Percentiles rank a stretch among this genome's conserved stretches.
phyloP scores from a whole-genome alignment of 1,139 yeast genomes.

The Pichia sp. region DNA sequence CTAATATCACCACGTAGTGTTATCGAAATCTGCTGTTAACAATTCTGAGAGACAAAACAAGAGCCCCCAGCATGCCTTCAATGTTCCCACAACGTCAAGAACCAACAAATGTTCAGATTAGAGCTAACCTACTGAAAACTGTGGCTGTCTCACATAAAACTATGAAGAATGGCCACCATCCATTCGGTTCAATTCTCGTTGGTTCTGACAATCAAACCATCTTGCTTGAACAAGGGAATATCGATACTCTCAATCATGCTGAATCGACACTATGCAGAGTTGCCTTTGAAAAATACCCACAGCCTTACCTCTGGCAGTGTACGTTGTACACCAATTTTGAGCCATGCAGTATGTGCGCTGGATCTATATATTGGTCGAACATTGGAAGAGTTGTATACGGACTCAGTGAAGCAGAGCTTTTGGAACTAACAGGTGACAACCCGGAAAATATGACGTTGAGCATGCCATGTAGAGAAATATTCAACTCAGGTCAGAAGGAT shows the following conservation, averaged over 20 bases:
- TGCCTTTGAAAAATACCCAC: constrained; percentile 18
- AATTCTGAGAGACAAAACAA: too few relatives aligned
- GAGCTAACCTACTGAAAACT: constrained; percentile 12
- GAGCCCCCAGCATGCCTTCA: too few relatives aligned
- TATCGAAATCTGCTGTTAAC: too few relatives aligned
- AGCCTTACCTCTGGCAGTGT: constrained; percentile 22
- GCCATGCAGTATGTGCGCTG: constrained; percentile 26
- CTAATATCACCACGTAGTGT: too few relatives aligned
- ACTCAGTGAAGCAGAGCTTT: constrained; percentile 14
- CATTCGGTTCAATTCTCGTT: constrained; percentile 24
- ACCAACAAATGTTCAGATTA: constrained; percentile 11
- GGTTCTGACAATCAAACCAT: constrained; percentile 21
- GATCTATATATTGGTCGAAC: constrained; percentile 24
- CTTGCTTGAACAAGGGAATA: constrained; percentile 21
- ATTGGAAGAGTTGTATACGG: constrained; percentile 24
- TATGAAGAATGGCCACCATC: constrained; percentile 21
- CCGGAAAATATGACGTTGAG: constrained; percentile 23
- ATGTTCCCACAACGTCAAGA: constrained; percentile 15
- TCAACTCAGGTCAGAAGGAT: constrained; percentile 21
- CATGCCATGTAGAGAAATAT: constrained; percentile 17
- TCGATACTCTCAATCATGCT: constrained; percentile 25
- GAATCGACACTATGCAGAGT: constrained; percentile 20
- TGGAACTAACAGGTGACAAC: constrained; percentile 20
- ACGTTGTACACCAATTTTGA: constrained; percentile 25
- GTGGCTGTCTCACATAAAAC: constrained; percentile 17